A percentile compares a stretch with the other conserved stretches of the same genome.
phyloP scores from a whole-genome alignment of 2,329 filamentous ascomycete genomes.

The Colletotrichum chrysophilum region DNA sequence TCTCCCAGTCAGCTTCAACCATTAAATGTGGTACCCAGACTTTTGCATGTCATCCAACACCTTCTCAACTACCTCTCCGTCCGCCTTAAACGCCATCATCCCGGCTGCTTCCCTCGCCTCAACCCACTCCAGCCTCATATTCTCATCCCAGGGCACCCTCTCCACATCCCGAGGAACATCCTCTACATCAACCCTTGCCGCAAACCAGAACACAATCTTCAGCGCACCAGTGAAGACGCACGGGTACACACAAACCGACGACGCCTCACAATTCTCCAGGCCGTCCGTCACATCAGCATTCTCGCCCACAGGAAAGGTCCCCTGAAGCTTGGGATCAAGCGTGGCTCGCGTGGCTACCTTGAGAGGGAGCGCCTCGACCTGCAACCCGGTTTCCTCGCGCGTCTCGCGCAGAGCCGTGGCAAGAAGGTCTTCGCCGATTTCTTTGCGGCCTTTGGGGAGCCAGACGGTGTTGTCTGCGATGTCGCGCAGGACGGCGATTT shows the following conservation, averaged over 20 bases:
- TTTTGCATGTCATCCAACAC: neutral
- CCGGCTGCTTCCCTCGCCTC: constrained; percentile 20
- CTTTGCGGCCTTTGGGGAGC: constrained; percentile 54
- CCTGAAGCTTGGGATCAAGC: neutral
- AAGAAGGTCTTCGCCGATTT: constrained; percentile 48
- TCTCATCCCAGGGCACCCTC: constrained; percentile 25
- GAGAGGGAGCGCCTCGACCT: neutral
- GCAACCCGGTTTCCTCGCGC: constrained; percentile 48
- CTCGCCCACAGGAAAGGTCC: neutral
- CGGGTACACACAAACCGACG: constrained; percentile 38
- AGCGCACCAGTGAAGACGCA: constrained; percentile 36
- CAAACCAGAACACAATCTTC: constrained; percentile 44
- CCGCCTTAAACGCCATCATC: constrained; percentile 23
- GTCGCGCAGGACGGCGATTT: constrained; percentile 45
- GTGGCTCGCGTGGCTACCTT: neutral
- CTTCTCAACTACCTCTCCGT: neutral
- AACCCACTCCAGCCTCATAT: constrained; percentile 24
- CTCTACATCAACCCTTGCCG: constrained; percentile 34
- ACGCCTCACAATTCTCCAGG: constrained; percentile 28
- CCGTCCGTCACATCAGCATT: neutral
- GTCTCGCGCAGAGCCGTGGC: constrained; percentile 51
- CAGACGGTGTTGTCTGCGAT: constrained; percentile 46
- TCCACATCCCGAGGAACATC: constrained; percentile 25
- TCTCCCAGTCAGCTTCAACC: neutral
- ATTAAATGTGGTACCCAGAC: neutral